Base-by-base conservation (phyloP, 176 grass and related monocot species). In the Carex scoparia region DNA sequence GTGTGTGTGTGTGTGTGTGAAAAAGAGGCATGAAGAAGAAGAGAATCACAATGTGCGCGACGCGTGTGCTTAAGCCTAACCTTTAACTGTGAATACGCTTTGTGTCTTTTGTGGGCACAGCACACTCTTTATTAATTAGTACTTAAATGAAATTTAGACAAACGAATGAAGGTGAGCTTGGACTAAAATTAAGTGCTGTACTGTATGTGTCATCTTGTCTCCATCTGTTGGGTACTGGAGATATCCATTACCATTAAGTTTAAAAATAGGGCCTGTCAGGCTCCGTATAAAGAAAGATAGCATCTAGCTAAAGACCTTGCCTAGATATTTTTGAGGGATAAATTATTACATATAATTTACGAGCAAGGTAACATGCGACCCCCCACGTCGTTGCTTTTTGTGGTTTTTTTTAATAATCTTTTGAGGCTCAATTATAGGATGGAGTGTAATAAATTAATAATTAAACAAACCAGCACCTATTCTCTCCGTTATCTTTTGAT, bases 221-320 rank as follows among this genome's bases (percentile, higher is more conserved):
- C 75, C 75, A 28, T 79, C 60, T 56, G 0, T 60, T 56, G 0
- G 0, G 3, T n/a, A n/a, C 12, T 77, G 44, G 72, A 77, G 8
- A 3, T 5, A 11, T 77, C 32, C 72, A 77, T 60, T 18, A 16
- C 32, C 72, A 77, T 37, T 18, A 16, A 11, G 6, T 67, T 67
- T 67, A 14, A 66, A 66, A 66, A 67, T 79, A 31, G 46, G 49
- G 5, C 23, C 46, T 79, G 32, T 32, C 40, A 55, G 75, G 48
- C 49, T 31, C 46, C 75, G 40, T 79, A 33, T 79, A 79, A 79
- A 79, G 75, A 79, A 79, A 79, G 79, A 32, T 81, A 65, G 59
- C 16, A 46, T 81, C 57, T 65, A 48, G 37, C 33, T 23, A 12
- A 42, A 51, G 58, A 80, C 35, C 58, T 61, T 80, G 58, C 28